Evolutionary conservation across 306 rosid species (phyloP).

Genomic region (Clitoria ternatea): DNA sequence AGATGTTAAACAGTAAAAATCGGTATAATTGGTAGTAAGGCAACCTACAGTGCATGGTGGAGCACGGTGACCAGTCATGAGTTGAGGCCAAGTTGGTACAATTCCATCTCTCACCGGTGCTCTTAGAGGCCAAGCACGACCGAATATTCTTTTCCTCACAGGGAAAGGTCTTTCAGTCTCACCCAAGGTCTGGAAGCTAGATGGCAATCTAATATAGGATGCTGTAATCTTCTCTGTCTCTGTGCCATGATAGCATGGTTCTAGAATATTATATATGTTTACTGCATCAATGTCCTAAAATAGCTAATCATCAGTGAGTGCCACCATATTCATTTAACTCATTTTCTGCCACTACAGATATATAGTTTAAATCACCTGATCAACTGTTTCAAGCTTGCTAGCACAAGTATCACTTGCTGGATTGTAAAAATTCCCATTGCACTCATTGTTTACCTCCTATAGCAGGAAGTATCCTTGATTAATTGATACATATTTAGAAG

Average conservation of each 20-base stretch:
- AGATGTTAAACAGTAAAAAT: neutral
- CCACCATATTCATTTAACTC: constrained; percentile 5
- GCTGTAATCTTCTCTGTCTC: constrained; percentile 26
- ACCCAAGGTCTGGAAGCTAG: constrained; percentile 72
- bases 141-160: constrained; percentile 90
- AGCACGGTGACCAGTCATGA: constrained; percentile 33
- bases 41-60: constrained; percentile 87
- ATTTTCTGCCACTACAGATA: neutral
- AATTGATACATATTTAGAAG: constrained; percentile 15
- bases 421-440: constrained; percentile 58
- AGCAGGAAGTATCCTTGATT: constrained; percentile 24
- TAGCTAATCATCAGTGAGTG: constrained; percentile 16
- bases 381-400: constrained; percentile 51
- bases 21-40: neutral
- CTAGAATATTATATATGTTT: constrained; percentile 81
- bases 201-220: constrained; percentile 43
- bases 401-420: constrained; percentile 35
- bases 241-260: constrained; percentile 76
- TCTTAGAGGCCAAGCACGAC: constrained; percentile 95
- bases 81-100: constrained; percentile 89
- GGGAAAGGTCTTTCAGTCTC: constrained; percentile 77
- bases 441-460: constrained; percentile 51
- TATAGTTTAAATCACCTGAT: constrained; percentile 46
- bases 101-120: constrained; percentile 86
- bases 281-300: constrained; percentile 53